A percentile compares a stretch with the other conserved stretches of the same genome.
Conservation (phyloP, 345 rosid genomes). For the Mercurialis annua region DNA sequence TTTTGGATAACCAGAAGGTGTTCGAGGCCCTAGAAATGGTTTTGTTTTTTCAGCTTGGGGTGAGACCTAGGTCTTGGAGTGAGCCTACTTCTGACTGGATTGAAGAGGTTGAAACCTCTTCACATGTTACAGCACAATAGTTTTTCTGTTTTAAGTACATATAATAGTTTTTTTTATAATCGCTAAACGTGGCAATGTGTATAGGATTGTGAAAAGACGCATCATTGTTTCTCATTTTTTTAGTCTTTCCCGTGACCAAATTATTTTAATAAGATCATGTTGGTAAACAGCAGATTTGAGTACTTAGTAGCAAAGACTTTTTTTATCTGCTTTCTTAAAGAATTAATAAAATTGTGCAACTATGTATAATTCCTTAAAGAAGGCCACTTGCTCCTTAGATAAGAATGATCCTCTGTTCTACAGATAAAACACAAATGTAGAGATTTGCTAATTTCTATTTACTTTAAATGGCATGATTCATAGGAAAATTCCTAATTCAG, state of each 20-base stretch:
- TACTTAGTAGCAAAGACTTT: neutral
- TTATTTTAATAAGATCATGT: neutral
- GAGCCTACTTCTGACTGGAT: constrained; percentile 68
- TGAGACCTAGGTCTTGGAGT: constrained; percentile 78
- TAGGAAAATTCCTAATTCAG: no score
- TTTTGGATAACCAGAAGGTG: constrained; percentile 55
- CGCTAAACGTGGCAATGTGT: neutral
- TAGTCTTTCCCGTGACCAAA: neutral
- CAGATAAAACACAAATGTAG: no score
- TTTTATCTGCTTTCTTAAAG: neutral
- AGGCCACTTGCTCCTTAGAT: no score
- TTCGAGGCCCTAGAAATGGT: constrained; percentile 80
- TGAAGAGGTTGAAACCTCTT: constrained; percentile 37
- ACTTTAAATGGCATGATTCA: no score
- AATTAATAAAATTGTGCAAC: neutral
- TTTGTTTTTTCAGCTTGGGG: constrained; percentile 52
- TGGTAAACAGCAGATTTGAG: neutral
- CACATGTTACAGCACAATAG: constrained; percentile 24
- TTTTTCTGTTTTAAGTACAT: neutral
- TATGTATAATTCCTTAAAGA: no score
- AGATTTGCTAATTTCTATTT: no score
- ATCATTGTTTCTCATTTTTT: neutral
- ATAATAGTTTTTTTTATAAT: neutral
- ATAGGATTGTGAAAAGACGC: neutral
- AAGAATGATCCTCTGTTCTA: no score